These are phyloP conservation scores for Nasturtium officinale DNA, from an alignment of 345 rosid species.

Conservation along the genomic window DNA sequence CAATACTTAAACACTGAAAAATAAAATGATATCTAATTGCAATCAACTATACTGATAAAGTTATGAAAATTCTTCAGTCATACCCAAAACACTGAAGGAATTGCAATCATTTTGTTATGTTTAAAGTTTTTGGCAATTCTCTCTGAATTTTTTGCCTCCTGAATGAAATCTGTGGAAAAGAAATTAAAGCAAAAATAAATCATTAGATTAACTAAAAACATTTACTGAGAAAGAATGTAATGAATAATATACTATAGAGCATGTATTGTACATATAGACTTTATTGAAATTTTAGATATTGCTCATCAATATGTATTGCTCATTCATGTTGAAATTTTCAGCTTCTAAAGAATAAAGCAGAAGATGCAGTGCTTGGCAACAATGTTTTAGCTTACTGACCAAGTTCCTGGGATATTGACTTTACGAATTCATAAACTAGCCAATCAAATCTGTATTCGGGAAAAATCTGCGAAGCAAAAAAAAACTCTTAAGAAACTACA, in stretches of 20 bases:
- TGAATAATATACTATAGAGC: not conserved
- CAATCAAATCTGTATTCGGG: conserved; percentile 85
- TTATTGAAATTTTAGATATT: no score
- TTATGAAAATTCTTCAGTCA: not conserved
- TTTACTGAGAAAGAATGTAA: not conserved
- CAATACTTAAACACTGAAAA: no score
- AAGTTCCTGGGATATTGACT: conserved; percentile 71
- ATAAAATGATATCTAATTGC: no score
- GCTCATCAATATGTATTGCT: no score
- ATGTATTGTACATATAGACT: not conserved
- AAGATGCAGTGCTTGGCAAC: conserved; percentile 9
- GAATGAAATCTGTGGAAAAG: conserved; percentile 66
- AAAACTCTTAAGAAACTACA: conserved; percentile 13
- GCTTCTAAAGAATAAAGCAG: not conserved
- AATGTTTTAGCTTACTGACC: conserved; percentile 55
- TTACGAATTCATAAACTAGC: conserved; percentile 73
- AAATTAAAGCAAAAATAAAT: not conserved
- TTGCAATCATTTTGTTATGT: conserved; percentile 53
- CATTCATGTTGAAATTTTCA: not conserved
- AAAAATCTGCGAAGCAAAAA: conserved; percentile 58
- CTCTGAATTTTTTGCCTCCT: conserved; percentile 81
- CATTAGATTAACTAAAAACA: conserved; percentile 6
- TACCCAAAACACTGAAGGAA: conserved; percentile 83
- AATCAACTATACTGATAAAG: no score
- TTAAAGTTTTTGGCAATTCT: conserved; percentile 67